Percentiles rank a stretch among this genome's conserved stretches.
Evolutionary conservation across 225 moss, liverwort and hornwort species (phyloP).

Genomic region (Physcomitrium patens): DNA sequence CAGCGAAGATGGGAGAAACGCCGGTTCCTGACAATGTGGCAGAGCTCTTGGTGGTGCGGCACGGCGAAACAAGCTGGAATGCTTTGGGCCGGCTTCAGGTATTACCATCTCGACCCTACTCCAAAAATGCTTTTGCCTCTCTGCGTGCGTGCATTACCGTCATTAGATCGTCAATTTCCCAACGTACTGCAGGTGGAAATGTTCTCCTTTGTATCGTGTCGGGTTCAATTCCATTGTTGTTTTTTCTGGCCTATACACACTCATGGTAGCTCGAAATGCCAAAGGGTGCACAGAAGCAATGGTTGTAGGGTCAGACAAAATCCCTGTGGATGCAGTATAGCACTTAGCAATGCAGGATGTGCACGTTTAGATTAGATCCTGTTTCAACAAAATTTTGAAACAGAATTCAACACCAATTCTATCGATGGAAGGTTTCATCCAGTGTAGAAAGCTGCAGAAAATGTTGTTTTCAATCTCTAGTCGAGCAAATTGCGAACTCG

Average conservation of each 20-base stretch:
- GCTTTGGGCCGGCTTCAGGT: constrained; percentile 59
- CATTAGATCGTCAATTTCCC: constrained; percentile 10
- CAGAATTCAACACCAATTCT: too few species aligned
- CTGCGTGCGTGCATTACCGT: neutral
- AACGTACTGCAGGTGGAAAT: neutral
- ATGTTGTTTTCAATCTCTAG: neutral
- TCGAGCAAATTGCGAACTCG: neutral
- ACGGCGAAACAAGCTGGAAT: constrained; percentile 68
- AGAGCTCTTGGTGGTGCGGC: constrained; percentile 62
- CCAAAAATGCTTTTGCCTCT: constrained; percentile 6
- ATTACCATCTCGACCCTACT: neutral
- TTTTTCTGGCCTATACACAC: neutral
- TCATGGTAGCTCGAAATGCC: neutral
- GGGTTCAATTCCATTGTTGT: too few species aligned
- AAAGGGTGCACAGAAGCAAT: neutral
- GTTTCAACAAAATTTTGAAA: too few species aligned
- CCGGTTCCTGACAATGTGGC: constrained; percentile 48
- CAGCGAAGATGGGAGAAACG: constrained; percentile 33
- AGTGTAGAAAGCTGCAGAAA: neutral
- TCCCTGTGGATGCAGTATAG: neutral
- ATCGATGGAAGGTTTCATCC: neutral
- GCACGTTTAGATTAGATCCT: too few species aligned
- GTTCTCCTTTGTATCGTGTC: neutral
- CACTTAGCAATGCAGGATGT: neutral
- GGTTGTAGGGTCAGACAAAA: neutral